Evolutionary conservation across 139 green algal genomes (phyloP), one percentile per base, ranked within the genome.

Genomic region (Chlorella sp.): DNA sequence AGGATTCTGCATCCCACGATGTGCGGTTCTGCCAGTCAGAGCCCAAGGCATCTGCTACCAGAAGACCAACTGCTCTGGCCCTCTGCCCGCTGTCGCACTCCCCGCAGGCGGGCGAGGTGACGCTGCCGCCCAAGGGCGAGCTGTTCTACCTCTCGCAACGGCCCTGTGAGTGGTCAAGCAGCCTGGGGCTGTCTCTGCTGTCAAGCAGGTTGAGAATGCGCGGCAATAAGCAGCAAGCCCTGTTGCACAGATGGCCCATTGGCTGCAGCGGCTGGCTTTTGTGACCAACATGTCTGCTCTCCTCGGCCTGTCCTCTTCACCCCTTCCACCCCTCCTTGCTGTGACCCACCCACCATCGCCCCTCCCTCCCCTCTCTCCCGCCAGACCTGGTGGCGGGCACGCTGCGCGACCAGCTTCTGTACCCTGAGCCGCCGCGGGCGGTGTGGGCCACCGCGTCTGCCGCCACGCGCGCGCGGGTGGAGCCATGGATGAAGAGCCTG

Each of bases 341-440:
- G 11, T 60, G 51, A 9, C 9, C 51, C 2, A 4, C 63, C 18
- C 63, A 32, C 16, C 6, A 38, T 71, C 2, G n/a, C n/a, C 20
- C 28, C 6, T 39, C n/a, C 28, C 64, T 71, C n/a, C 6, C n/a
- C 6, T 36, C 25, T 28, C 25, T 69, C 25, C 63, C 64, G 15
- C 16, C 96, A 25, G 98, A 98, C 89, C 89, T 98, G 64, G 93
- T 95, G 26, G 32, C 62, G 26, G 94, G 95, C 76, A 95, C 91
- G 28, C 89, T 98, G 72, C 89, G 96, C 1, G 96, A 98, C 87
- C 96, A 98, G 91, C 89, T 98, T 74, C 89, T 98, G 70, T 98
- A 98, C 91, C 96, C 96, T 3, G 90, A 93, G 82, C 94, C 95
- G 11, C 95, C 95, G 1, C 87, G 67, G 0, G 60, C 81, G 1